Evolutionary conservation across 2,329 filamentous ascomycete genomes (phyloP).

Genomic region (Simplicillium aogashimaense): DNA sequence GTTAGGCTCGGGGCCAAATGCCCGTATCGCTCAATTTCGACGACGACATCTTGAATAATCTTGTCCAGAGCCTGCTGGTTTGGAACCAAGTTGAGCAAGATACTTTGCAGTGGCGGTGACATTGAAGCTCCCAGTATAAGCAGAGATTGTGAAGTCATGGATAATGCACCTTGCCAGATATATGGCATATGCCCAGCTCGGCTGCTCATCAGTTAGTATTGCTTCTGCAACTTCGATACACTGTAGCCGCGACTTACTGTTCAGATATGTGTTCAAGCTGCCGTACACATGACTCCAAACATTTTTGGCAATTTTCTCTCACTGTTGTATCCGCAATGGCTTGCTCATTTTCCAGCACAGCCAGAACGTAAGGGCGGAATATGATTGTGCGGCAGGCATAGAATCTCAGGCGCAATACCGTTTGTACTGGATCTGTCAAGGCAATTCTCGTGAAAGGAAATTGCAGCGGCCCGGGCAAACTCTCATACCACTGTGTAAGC

Average conservation of each 20-base stretch:
- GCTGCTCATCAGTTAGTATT: slow-evolving; percentile 24
- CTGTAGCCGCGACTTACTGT: slow-evolving; percentile 44
- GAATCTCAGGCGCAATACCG: slow-evolving; percentile 68
- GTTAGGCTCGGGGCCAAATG: slow-evolving; percentile 67
- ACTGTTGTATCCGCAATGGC: slow-evolving; percentile 62
- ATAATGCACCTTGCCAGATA: slow-evolving; percentile 75
- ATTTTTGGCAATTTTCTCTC: slow-evolving; percentile 70
- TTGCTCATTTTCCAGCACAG: slow-evolving; percentile 69
- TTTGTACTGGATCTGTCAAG: slow-evolving; percentile 66
- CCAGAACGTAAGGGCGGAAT: slow-evolving; percentile 73
- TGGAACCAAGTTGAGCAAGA: slow-evolving; percentile 49
- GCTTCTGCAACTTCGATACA: neutral
- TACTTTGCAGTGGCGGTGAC: slow-evolving; percentile 59
- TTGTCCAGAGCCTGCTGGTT: slow-evolving; percentile 56
- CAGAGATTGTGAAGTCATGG: slow-evolving; percentile 72
- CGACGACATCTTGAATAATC: slow-evolving; percentile 68
- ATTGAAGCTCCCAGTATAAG: slow-evolving; percentile 79
- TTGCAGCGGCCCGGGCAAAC: slow-evolving; percentile 62
- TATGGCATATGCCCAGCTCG: slow-evolving; percentile 79
- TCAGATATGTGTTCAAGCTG: slow-evolving; percentile 71
- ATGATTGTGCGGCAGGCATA: slow-evolving; percentile 82
- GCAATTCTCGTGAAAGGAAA: slow-evolving; percentile 63
- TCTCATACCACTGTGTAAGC: slow-evolving; percentile 77
- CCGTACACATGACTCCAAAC: slow-evolving; percentile 68
- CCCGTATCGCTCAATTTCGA: slow-evolving; percentile 65